Conservation (phyloP, 306 rosid species). For the Medicago lupulina region DNA sequence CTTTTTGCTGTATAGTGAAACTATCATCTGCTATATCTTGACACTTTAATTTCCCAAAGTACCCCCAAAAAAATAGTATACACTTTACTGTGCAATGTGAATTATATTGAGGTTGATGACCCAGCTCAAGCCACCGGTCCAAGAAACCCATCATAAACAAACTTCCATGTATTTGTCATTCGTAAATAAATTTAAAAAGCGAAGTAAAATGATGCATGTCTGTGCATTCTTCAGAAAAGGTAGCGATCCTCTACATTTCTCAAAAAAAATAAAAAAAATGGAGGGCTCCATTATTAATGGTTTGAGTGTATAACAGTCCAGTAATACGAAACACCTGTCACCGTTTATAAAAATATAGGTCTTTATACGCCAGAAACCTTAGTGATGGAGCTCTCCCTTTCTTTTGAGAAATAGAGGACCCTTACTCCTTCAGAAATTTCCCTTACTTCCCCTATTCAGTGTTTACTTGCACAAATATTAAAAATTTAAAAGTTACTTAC, state of each 20-base stretch:
- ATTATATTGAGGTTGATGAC: constrained; percentile 2
- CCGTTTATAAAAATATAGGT: background rate
- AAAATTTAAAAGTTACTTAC: constrained; percentile 49
- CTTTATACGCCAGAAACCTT: too few relatives aligned
- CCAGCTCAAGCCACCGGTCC: constrained; percentile 5
- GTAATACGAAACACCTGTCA: too few relatives aligned
- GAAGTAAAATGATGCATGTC: too few relatives aligned
- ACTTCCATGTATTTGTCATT: background rate
- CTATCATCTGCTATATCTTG: constrained; percentile 2
- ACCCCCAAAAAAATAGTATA: background rate
- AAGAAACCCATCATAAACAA: constrained; percentile 3
- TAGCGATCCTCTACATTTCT: background rate
- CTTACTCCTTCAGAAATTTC: background rate
- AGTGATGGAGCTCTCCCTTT: background rate
- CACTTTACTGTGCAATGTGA: background rate
- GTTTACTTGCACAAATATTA: background rate
- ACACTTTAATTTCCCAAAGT: background rate
- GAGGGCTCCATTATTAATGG: too few relatives aligned
- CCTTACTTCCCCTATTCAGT: constrained; percentile 24
- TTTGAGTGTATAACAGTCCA: too few relatives aligned
- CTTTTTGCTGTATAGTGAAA: background rate
- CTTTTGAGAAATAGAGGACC: too few relatives aligned
- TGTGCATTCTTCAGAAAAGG: too few relatives aligned
- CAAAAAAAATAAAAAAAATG: background rate
- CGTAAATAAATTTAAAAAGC: background rate